Evolutionary conservation across 1,284 basidiomycete genomes (phyloP), one percentile per base, ranked within the genome.

Genomic region (Fomitopsis schrenkii): DNA sequence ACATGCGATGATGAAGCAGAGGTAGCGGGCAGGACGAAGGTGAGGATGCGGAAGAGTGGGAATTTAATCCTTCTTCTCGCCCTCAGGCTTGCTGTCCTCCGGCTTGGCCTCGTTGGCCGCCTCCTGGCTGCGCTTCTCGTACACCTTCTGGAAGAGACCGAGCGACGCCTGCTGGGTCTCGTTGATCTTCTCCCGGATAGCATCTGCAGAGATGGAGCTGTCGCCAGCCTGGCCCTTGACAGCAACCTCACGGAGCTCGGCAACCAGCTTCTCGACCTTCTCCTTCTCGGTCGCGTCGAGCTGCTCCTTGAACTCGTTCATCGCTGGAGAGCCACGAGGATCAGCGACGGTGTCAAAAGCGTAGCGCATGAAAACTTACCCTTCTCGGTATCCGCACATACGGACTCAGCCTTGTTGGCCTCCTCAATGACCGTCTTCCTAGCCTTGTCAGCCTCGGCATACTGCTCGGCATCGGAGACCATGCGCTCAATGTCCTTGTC

Each of bases 401-500:
- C 91, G 33, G 93, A 96, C 77, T 98, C 95, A 55, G 94, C 97
- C 79, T 93, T 93, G 87, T 99, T 99, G 62, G 95, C 87, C 77
- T 97, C 94, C 83, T 99, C 97, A 66, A 99, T 98, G 65, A 98
- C 83, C 58, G 82, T 74, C 73, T 91, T 89, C 74, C 96, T 90
- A 58, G 84, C 84, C 84, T 97, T 97, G 81, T 97, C 95, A 10
- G 86, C 76, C 80, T 97, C 95, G 52, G 95, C 95, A 73, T 88
- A 95, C 76, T 94, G 83, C 81, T 99, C 97, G 61, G 96, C 90
- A 70, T 99, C 96, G 42, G 90, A 77, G 61, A 99, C 90, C 97
- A 99, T 98, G 75, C 90, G 90, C 82, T 98, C 95, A 67, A 99
- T 98, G 74, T 99, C 97, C 79, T 91, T 91, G 80, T 98, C 95